A percentile compares a stretch with the other conserved stretches of the same genome.
These are phyloP conservation scores for Ziziphus jujuba DNA, from an alignment of 306 rosid genomes.

Conservation along the genomic window DNA sequence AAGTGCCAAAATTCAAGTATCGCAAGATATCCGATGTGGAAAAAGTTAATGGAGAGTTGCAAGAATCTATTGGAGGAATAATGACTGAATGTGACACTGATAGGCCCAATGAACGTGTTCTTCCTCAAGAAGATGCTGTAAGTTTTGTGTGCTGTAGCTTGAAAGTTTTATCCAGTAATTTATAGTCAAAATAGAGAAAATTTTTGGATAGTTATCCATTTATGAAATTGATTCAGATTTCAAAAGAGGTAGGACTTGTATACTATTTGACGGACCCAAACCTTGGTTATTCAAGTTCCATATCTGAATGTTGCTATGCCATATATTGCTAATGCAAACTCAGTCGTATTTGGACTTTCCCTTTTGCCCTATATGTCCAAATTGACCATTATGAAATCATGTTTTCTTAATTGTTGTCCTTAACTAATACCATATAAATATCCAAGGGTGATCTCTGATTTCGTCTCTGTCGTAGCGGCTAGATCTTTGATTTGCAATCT, in stretches of 20 bases:
- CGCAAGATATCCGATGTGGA: constrained; percentile 44
- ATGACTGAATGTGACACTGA: constrained; percentile 60
- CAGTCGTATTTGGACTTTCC: neutral
- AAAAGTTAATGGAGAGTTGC: constrained; percentile 51
- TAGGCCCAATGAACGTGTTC: constrained; percentile 50
- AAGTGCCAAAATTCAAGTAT: constrained; percentile 72
- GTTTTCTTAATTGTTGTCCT: neutral
- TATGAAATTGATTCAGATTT: neutral
- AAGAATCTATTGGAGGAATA: constrained; percentile 69
- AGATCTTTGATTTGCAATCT: neutral
- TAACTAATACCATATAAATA: neutral
- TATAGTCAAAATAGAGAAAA: neutral
- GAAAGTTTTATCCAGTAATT: neutral
- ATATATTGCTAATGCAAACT: neutral
- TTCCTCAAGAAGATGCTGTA: constrained; percentile 81
- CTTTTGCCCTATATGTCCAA: neutral
- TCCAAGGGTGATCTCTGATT: neutral
- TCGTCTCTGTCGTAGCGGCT: neutral
- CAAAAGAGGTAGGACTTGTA: neutral
- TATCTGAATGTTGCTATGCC: neutral
- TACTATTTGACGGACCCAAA: neutral
- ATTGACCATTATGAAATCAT: neutral
- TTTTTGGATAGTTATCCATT: neutral
- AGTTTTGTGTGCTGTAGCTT: constrained; percentile 40
- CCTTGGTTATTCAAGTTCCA: neutral